Evolutionary conservation across 441 rosid species (phyloP).

Genomic region (Aleurites moluccanus): DNA sequence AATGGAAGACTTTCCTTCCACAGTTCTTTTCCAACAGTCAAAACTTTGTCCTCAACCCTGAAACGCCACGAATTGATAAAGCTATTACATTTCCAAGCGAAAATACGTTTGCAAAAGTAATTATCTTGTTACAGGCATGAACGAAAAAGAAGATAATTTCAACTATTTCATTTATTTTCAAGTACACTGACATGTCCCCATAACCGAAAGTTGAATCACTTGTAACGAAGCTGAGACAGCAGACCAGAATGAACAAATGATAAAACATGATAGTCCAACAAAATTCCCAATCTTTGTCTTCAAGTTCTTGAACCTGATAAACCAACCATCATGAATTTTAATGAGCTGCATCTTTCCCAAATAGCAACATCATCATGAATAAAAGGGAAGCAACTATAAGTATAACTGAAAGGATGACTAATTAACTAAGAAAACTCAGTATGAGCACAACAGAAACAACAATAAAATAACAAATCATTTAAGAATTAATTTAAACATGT

Average conservation of each 20-base stretch:
- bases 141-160: no score
- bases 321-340: slow-evolving; percentile 1
- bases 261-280: slow-evolving; percentile 9
- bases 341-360: no score
- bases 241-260: slow-evolving; percentile 27
- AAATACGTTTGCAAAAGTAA: not conserved
- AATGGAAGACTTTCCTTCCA: slow-evolving; percentile 65
- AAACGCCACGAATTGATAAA: slow-evolving; percentile 9
- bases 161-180: no score
- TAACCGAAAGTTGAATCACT: slow-evolving; percentile 28
- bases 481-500: no score
- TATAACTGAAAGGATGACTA: no score
- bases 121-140: not conserved
- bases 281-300: not conserved
- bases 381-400: no score
- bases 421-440: no score
- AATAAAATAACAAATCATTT: no score
- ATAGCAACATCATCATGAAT: no score
- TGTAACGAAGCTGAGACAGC: slow-evolving; percentile 29
- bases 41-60: slow-evolving; percentile 42
- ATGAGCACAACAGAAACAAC: no score
- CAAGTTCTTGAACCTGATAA: slow-evolving; percentile 11
- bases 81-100: slow-evolving; percentile 6
- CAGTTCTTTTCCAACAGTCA: slow-evolving; percentile 66
- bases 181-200: slow-evolving; percentile 43